Percentiles rank a stretch among this genome's conserved stretches.
These are phyloP conservation scores for Infundibulicybe gibba DNA, from an alignment of 768 basidiomycete genomes.

Conservation along the genomic window DNA sequence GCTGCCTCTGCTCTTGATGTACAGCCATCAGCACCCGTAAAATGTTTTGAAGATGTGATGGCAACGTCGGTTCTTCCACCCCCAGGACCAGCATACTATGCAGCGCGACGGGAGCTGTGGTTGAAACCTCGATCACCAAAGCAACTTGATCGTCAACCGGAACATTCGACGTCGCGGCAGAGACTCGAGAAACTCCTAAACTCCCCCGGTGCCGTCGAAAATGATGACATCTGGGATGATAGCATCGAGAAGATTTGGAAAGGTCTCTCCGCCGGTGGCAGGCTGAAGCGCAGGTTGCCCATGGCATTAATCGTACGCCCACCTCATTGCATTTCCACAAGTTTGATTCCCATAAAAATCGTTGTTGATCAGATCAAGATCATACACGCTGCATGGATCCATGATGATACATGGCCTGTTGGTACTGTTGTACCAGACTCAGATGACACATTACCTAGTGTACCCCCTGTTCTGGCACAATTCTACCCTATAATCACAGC, in stretches of 20 bases:
- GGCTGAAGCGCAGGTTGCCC: constrained; percentile 58
- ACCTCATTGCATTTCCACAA: not conserved
- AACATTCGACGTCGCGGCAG: constrained; percentile 33
- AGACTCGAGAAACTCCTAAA: constrained; percentile 51
- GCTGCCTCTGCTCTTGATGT: too few relatives aligned
- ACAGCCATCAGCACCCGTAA: constrained; percentile 6
- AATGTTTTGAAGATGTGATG: constrained; percentile 37
- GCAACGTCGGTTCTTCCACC: constrained; percentile 42
- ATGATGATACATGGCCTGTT: constrained; percentile 74
- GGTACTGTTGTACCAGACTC: constrained; percentile 58
- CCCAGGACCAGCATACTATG: constrained; percentile 63
- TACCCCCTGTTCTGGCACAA: constrained; percentile 9
- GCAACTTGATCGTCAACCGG: constrained; percentile 12
- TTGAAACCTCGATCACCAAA: constrained; percentile 25
- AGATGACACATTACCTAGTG: constrained; percentile 42
- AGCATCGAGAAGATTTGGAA: constrained; percentile 63
- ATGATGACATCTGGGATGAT: constrained; percentile 51
- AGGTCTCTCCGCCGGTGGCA: constrained; percentile 54
- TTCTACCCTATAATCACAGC: constrained; percentile 9
- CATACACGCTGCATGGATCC: constrained; percentile 70
- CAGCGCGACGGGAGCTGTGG: constrained; percentile 64
- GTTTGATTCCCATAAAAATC: constrained; percentile 11
- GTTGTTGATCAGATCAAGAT: constrained; percentile 55
- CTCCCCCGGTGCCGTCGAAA: constrained; percentile 41
- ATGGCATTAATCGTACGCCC: constrained; percentile 58